These are phyloP conservation scores for Arthroderma uncinatum DNA, from an alignment of 2,329 filamentous ascomycete species.

Conservation along the genomic window DNA sequence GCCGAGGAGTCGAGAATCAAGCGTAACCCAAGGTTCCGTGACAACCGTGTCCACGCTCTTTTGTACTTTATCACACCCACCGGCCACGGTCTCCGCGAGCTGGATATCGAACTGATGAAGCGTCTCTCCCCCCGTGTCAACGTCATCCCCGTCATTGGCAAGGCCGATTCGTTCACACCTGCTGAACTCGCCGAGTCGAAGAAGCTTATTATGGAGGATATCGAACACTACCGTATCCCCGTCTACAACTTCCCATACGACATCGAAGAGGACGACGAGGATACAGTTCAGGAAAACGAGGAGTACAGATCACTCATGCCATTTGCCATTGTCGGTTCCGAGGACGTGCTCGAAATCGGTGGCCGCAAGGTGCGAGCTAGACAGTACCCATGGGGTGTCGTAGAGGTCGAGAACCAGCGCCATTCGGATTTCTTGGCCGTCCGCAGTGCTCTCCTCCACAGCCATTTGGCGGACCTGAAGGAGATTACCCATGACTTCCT, in stretches of 20 bases:
- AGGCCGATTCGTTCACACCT: constrained; percentile 93
- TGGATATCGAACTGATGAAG: constrained; percentile 99
- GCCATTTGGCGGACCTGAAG: constrained; percentile 95
- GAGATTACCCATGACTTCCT: constrained; percentile 99
- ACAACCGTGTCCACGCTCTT: constrained; percentile 96
- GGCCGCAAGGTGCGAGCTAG: constrained; percentile 84
- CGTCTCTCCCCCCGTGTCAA: constrained; percentile 95
- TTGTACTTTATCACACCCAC: constrained; percentile 99
- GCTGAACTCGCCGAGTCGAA: constrained; percentile 96
- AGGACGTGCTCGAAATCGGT: constrained; percentile 88
- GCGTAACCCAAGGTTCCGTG: constrained; percentile 98
- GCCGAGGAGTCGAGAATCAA: constrained; percentile 99
- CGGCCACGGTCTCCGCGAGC: constrained; percentile 91
- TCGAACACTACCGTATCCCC: constrained; percentile 98
- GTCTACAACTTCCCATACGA: constrained; percentile 99
- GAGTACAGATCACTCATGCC: constrained; percentile 96
- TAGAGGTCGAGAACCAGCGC: constrained; percentile 97
- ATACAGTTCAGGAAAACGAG: constrained; percentile 97
- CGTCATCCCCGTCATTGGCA: constrained; percentile 97
- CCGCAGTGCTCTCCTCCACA: constrained; percentile 90
- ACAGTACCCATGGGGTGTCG: constrained; percentile 98
- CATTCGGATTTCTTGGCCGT: constrained; percentile 98
- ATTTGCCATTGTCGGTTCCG: constrained; percentile 95
- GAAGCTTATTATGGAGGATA: constrained; percentile 99
- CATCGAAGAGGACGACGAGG: constrained; percentile 98